Percentiles rank a stretch among this genome's conserved stretches.
These are phyloP conservation scores for Solanum chmielewskii DNA, from an alignment of 257 asterid species.

Conservation along the genomic window DNA sequence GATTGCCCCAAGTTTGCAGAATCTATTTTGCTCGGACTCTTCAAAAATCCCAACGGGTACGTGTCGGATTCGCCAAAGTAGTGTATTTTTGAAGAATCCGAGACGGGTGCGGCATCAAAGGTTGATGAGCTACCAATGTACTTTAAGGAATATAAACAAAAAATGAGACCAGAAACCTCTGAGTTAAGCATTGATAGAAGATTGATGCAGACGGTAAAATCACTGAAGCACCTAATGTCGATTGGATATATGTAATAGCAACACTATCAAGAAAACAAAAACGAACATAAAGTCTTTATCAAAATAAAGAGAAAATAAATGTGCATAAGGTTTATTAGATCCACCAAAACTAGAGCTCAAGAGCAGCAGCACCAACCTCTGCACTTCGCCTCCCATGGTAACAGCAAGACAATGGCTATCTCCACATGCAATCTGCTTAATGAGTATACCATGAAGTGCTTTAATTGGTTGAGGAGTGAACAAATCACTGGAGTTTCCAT, in stretches of 20 bases:
- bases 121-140: neutral
- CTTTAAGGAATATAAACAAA: neutral
- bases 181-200: neutral
- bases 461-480: conserved; percentile 91
- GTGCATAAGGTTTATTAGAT: neutral
- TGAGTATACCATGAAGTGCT: conserved; percentile 64
- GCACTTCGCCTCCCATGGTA: conserved; percentile 96
- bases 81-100: no score
- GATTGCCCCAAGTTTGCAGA: neutral
- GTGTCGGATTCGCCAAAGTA: no score
- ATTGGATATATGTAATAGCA: neutral
- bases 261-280: neutral
- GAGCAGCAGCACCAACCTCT: conserved; percentile 39
- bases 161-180: neutral
- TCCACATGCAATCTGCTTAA: conserved; percentile 95
- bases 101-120: no score
- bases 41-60: no score
- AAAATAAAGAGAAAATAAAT: neutral
- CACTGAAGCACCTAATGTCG: neutral
- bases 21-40: no score
- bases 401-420: conserved; percentile 99
- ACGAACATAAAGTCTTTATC: neutral
- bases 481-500: conserved; percentile 93
- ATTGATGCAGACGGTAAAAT: neutral
- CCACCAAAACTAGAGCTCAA: neutral